These are phyloP conservation scores for Alternaria conjuncta DNA, from an alignment of 2,329 filamentous ascomycete genomes.

Conservation along the genomic window DNA sequence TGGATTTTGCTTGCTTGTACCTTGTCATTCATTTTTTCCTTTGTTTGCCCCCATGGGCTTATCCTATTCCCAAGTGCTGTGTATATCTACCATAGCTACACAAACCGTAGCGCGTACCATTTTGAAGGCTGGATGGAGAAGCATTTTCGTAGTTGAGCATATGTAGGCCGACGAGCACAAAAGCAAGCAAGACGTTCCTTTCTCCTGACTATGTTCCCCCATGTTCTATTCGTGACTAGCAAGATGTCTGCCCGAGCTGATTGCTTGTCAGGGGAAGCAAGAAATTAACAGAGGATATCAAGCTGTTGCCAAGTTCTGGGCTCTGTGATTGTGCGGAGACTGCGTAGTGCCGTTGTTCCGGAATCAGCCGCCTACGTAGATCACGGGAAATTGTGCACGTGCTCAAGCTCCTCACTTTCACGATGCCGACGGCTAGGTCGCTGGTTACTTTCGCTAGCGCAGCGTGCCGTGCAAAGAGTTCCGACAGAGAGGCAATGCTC, in stretches of 20 bases:
- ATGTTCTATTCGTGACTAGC: neutral
- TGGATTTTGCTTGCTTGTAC: conserved; percentile 32
- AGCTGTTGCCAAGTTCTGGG: neutral
- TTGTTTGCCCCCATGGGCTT: conserved; percentile 16
- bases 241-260: neutral
- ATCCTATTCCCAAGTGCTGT: conserved; percentile 24
- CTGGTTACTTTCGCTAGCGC: conserved; percentile 18
- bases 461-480: conserved; percentile 4
- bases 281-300: neutral
- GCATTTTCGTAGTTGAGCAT: conserved; percentile 21
- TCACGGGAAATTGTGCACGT: neutral
- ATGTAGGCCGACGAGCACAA: conserved; percentile 32
- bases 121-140: conserved; percentile 8
- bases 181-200: conserved; percentile 40
- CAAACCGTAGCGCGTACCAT: conserved; percentile 23
- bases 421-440: conserved; percentile 2
- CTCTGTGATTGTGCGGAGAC: neutral
- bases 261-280: neutral
- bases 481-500: neutral
- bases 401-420: conserved; percentile 4
- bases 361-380: conserved; percentile 30
- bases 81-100: conserved; percentile 35
- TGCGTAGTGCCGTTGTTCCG: neutral
- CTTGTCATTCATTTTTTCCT: conserved; percentile 17
- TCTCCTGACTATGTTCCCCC: neutral